phyloP scores from a whole-genome alignment of 805 yeast genomes.

The Candida taoyuanica region DNA sequence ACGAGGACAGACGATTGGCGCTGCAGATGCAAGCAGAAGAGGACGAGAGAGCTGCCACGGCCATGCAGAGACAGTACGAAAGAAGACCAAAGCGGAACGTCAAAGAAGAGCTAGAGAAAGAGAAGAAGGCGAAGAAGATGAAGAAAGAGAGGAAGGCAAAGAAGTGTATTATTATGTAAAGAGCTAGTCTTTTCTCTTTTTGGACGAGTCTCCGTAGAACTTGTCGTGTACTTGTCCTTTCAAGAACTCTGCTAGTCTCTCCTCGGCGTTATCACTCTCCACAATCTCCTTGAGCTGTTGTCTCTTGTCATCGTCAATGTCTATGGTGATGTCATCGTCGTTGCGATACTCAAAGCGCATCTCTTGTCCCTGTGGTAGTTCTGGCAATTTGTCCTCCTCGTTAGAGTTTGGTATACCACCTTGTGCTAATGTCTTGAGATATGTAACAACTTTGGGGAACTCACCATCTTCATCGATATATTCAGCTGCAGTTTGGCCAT shows the following conservation, averaged over 20 bases:
- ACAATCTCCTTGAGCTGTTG: conserved; percentile 64
- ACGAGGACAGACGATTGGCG: conserved; percentile 40
- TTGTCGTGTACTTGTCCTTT: conserved; percentile 61
- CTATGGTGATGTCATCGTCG: conserved; percentile 38
- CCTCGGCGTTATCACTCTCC: conserved; percentile 78
- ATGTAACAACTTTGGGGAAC: conserved; percentile 69
- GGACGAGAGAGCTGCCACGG: conserved; percentile 45
- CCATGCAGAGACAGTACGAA: conserved; percentile 35
- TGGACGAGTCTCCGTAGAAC: conserved; percentile 28
- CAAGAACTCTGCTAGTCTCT: conserved; percentile 63
- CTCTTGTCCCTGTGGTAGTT: conserved; percentile 34
- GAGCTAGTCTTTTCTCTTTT: conserved; percentile 32
- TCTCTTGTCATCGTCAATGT: conserved; percentile 52
- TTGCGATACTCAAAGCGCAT: conserved; percentile 55
- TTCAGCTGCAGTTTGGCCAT: conserved; percentile 69
- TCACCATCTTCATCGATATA: conserved; percentile 83
- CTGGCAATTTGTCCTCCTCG: conserved; percentile 22
- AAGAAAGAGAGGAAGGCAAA: conserved; percentile 13
- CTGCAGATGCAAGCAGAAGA: conserved; percentile 49
- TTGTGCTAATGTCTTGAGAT: conserved; percentile 42
- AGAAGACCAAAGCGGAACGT: conserved; percentile 8
- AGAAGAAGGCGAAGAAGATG: conserved; percentile 11
- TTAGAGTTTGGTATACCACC: conserved; percentile 25
- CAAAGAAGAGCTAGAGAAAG: conserved; percentile 4
- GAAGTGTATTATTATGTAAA: conserved; percentile 25